Evolutionary conservation across 768 basidiomycete species (phyloP), one percentile per base, ranked within the genome.

Genomic region (Lactifluus hygrophoroides): DNA sequence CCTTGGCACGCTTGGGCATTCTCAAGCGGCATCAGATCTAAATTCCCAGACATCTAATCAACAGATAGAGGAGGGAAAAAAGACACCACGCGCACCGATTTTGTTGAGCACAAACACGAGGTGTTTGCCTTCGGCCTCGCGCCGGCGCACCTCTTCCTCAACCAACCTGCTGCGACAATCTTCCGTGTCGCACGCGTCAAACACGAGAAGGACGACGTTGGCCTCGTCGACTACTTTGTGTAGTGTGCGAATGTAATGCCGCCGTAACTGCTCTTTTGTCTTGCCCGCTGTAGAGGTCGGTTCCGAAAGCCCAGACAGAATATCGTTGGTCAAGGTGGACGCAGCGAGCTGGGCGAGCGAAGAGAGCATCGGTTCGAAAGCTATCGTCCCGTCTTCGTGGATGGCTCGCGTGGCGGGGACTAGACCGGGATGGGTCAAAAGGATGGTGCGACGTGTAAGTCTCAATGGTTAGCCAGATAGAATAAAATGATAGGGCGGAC

Each of bases 61-160:
- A 40, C 34, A 28, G 23, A 21, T n/a, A n/a, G n/a, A n/a, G 43
- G 11, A 53, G n/a, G 47, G 17, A 54, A 42, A 23, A 40, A 48
- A 56, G 27, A 48, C 21, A 14, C 13, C 13, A 17, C 25, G 72
- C 85, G 57, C 60, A 93, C 95, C 95, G 58, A 96, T 88, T 75
- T 99, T 97, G 71, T 97, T 98, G n/a, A 99, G 70, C 3, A 97
- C 91, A 54, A 93, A 91, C 2, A 99, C 84, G 30, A 98, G 74
- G 68, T 84, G 89, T 76, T 99, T 99, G 8, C 94, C 90, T 62
- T 95, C 90, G 23, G 75, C 76, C 68, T 94, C 93, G 35, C 89
- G 78, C 62, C 90, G 76, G 45, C 88, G 76, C 0, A 96, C 93
- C 69, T 96, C 94, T 67, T 95, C 91, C 70, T 99, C 96, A 3